phyloP scores from a whole-genome alignment of 1,139 yeast species.

The Pichia sp. region DNA sequence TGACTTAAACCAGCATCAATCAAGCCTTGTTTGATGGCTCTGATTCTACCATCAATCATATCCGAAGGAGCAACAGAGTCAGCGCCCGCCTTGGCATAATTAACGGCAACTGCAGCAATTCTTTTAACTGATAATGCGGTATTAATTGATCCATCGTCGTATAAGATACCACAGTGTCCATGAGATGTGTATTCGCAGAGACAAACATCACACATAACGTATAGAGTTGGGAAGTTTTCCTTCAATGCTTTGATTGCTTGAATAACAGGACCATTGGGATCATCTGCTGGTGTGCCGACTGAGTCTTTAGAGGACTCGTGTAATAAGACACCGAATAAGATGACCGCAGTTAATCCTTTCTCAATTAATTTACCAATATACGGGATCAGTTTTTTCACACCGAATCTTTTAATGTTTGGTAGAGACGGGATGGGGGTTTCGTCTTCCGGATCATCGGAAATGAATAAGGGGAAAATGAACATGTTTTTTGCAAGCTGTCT shows the following conservation, averaged over 20 bases:
- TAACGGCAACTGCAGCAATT: conserved; percentile 90
- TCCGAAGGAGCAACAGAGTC: conserved; percentile 95
- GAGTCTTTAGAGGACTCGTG: conserved; percentile 70
- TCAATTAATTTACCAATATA: conserved; percentile 62
- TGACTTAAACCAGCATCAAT: conserved; percentile 83
- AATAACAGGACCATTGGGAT: conserved; percentile 94
- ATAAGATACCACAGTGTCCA: conserved; percentile 91
- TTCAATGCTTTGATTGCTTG: conserved; percentile 61
- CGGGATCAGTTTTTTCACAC: conserved; percentile 70
- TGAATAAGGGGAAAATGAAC: conserved; percentile 90
- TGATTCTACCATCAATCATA: conserved; percentile 94
- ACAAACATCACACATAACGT: conserved; percentile 91
- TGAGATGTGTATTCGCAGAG: conserved; percentile 94
- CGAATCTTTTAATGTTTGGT: conserved; percentile 85
- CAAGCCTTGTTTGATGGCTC: conserved; percentile 80
- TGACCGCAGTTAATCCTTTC: conserved; percentile 81
- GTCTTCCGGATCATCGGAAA: conserved; percentile 77
- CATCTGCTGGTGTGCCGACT: conserved; percentile 88
- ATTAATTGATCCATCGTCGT: conserved; percentile 79
- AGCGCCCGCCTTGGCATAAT: conserved; percentile 94
- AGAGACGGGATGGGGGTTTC: conserved; percentile 66
- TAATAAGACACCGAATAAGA: conserved; percentile 87
- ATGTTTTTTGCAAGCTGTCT: conserved; percentile 76
- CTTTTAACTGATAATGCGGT: conserved; percentile 72
- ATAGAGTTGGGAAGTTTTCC: conserved; percentile 67